A percentile compares a stretch with the other conserved stretches of the same genome.
phyloP scores from a whole-genome alignment of 805 yeast genomes.

The Yarrowia bubula region DNA sequence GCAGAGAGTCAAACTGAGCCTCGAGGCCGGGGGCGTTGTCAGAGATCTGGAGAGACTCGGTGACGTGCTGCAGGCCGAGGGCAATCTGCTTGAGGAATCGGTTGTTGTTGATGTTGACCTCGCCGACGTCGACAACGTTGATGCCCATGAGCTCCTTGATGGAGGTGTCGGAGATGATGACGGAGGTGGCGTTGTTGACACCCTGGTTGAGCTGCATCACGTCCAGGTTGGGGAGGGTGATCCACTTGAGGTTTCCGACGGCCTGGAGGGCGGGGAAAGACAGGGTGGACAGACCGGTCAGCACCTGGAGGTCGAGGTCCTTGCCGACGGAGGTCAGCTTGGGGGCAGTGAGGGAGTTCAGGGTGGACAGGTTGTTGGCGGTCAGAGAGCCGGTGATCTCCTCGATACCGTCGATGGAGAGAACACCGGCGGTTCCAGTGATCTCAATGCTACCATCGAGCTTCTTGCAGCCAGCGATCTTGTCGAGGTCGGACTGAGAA shows the following conservation, averaged over 20 bases:
- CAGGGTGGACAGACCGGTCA: constrained; percentile 65
- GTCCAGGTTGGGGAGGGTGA: constrained; percentile 82
- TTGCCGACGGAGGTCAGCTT: constrained; percentile 72
- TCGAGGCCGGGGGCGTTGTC: constrained; percentile 81
- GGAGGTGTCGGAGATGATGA: constrained; percentile 49
- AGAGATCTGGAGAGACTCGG: constrained; percentile 73
- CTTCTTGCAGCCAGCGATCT: constrained; percentile 68
- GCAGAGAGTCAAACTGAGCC: constrained; percentile 50
- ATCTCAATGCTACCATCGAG: constrained; percentile 77
- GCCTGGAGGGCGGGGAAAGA: constrained; percentile 75
- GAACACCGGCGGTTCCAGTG: constrained; percentile 58
- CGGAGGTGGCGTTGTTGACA: constrained; percentile 68
- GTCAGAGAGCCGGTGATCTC: constrained; percentile 74
- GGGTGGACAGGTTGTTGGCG: constrained; percentile 61
- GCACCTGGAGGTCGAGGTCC: constrained; percentile 56
- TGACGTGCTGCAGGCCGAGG: constrained; percentile 68
- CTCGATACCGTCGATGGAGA: constrained; percentile 64
- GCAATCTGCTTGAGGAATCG: constrained; percentile 61
- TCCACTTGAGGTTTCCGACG: constrained; percentile 71
- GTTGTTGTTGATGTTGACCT: constrained; percentile 83
- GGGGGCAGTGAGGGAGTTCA: constrained; percentile 74
- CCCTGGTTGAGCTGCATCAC: constrained; percentile 65
- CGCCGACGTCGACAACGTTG: constrained; percentile 40
- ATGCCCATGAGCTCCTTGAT: constrained; percentile 43
- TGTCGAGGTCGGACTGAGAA: constrained; percentile 74